Conservation (phyloP, 2,329 filamentous ascomycete genomes). For the Xylariaceae sp. region DNA sequence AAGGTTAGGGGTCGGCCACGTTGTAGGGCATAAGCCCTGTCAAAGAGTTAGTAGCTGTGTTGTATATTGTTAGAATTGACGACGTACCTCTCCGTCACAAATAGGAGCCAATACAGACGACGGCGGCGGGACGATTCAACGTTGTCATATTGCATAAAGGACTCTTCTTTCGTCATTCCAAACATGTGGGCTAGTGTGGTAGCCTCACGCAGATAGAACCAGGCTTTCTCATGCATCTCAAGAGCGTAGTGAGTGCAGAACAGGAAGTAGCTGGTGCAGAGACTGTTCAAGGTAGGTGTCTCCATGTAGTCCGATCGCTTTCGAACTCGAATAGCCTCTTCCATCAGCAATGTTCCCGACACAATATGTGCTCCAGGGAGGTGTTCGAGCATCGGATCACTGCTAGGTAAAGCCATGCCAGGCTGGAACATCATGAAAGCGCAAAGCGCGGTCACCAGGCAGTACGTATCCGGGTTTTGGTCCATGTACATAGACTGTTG, state of each 20-base stretch:
- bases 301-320: constrained; percentile 60
- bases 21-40: constrained; percentile 66
- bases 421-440: constrained; percentile 68
- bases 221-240: constrained; percentile 71
- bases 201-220: constrained; percentile 75
- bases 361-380: constrained; percentile 58
- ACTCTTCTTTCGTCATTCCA: constrained; percentile 59
- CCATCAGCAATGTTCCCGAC: constrained; percentile 62
- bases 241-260: constrained; percentile 69
- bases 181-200: constrained; percentile 63
- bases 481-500: constrained; percentile 58
- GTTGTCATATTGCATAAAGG: constrained; percentile 56
- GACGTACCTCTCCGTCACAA: constrained; percentile 63
- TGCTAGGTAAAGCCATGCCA: constrained; percentile 57
- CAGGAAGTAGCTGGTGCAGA: constrained; percentile 75
- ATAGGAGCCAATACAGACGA: constrained; percentile 69
- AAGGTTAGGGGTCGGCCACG: constrained; percentile 66
- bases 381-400: constrained; percentile 54
- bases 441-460: constrained; percentile 59
- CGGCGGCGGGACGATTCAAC: constrained; percentile 61
- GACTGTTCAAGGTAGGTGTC: constrained; percentile 50
- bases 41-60: constrained; percentile 9
- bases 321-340: constrained; percentile 62
- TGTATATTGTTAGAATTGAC: too few species aligned
- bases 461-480: constrained; percentile 59